Evolutionary conservation across 495 filamentous ascomycete species (phyloP), one percentile per base, ranked within the genome.

Genomic region (Podospora sp.): DNA sequence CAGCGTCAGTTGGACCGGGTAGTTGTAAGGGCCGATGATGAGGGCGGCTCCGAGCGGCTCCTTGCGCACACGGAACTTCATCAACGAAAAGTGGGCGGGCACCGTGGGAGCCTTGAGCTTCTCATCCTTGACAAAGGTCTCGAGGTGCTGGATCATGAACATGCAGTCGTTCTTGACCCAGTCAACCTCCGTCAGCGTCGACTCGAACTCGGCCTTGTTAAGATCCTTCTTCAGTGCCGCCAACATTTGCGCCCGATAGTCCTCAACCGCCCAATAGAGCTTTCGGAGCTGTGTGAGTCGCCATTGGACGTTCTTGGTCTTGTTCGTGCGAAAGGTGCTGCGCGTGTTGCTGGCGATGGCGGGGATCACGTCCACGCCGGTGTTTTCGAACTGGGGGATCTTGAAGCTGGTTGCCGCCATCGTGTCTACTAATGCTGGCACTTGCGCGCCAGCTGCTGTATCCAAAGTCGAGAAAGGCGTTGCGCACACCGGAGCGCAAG

Each of bases 11-110:
- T 93, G 90, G 72, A 96, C 78, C 51, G 95, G 95, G 78, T 91
- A 97, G 82, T 99, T 98, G 83, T 91, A 98, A 52, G 93, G 85
- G 57, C 94, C 95, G 75, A 99, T 94, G 69, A 97, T 88, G 69
- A 98, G 79, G 0, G 93, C 88, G 40, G 85, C 76, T 50, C 95
- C 95, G 52, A 98, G 73, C 14, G 95, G 95, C 71, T 98, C 95
- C 81, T 97, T 97, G 55, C 89, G 82, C 76, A 94, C 90, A 74
- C 85, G 89, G 24, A 93, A 91, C 55, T 79, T 88, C 80, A 93
- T 81, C 27, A 89, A 65, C 68, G 83, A 83, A 75, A 88, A 92
- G 21, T 82, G 81, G 8, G 90, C 72, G 9, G 88, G 81, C 50
- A 96, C 90, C 75, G 95, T 88, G 63, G 83, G 73, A 8, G 75